A percentile compares a stretch with the other conserved stretches of the same genome.
These are phyloP conservation scores for Venturia pyrina DNA, from an alignment of 2,329 filamentous ascomycete genomes.

Conservation along the genomic window DNA sequence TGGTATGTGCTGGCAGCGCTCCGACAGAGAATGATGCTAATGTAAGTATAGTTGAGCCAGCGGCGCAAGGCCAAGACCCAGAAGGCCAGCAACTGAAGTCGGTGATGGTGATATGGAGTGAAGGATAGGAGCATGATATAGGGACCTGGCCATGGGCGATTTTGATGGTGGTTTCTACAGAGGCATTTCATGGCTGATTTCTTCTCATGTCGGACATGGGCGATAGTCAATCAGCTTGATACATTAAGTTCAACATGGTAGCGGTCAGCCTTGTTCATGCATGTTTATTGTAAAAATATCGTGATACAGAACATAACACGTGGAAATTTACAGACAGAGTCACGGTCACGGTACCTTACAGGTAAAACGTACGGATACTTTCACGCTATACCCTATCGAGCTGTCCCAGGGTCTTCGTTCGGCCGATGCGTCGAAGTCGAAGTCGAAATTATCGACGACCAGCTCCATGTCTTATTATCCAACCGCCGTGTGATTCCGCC, in stretches of 20 bases:
- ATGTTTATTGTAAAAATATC: no score
- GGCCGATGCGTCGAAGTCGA: not conserved
- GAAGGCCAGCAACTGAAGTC: not conserved
- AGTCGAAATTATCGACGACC: not conserved
- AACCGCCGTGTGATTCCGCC: not conserved
- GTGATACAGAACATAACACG: no score
- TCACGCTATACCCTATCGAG: no score
- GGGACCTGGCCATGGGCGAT: no score
- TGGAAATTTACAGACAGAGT: no score
- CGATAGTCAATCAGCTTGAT: not conserved
- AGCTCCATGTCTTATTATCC: not conserved
- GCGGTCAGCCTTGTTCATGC: not conserved
- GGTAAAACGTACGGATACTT: no score
- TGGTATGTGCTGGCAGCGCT: not conserved
- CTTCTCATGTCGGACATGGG: not conserved
- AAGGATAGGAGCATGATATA: not conserved
- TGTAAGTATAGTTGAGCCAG: not conserved
- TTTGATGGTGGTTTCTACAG: not conserved
- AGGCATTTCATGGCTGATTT: not conserved
- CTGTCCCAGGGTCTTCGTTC: not conserved
- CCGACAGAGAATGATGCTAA: not conserved
- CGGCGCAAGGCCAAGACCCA: not conserved
- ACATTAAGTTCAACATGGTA: not conserved
- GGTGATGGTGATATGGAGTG: not conserved
- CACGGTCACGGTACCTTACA: no score